Conservation (phyloP, 1,139 yeast species). For the Taphrina confusa region DNA sequence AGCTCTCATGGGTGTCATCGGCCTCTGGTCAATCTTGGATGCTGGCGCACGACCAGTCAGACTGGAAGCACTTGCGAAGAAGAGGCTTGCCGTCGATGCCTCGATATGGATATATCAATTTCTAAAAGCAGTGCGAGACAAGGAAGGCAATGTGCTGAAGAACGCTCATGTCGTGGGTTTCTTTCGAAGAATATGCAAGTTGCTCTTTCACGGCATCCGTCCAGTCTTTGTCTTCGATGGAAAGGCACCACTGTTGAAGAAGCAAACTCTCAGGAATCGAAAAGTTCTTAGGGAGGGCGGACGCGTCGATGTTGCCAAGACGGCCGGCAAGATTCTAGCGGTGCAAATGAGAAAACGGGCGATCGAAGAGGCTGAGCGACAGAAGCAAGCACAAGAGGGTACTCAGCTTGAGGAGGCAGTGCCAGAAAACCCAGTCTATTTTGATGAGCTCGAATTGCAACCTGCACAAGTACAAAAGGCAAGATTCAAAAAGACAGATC, state of each 20-base stretch:
- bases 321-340: slow-evolving; percentile 80
- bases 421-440: slow-evolving; percentile 46
- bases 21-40: slow-evolving; percentile 88
- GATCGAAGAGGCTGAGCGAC: slow-evolving; percentile 42
- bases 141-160: slow-evolving; percentile 73
- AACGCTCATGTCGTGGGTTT: slow-evolving; percentile 92
- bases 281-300: slow-evolving; percentile 74
- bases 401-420: slow-evolving; percentile 50
- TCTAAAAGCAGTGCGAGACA: slow-evolving; percentile 87
- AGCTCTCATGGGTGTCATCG: slow-evolving; percentile 83
- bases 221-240: slow-evolving; percentile 99
- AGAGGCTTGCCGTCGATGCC: slow-evolving; percentile 90
- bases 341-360: slow-evolving; percentile 69
- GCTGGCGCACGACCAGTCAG: slow-evolving; percentile 90
- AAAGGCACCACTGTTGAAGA: slow-evolving; percentile 84
- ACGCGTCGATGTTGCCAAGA: slow-evolving; percentile 64
- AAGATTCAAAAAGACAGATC: slow-evolving; percentile 59
- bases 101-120: slow-evolving; percentile 99
- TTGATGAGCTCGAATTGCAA: slow-evolving; percentile 36
- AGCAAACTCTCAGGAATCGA: slow-evolving; percentile 63
- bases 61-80: slow-evolving; percentile 69
- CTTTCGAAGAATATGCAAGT: slow-evolving; percentile 86
- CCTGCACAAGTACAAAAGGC: slow-evolving; percentile 25
- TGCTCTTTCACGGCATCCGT: slow-evolving; percentile 80
- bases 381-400: slow-evolving; percentile 40